A percentile compares a stretch with the other conserved stretches of the same genome.
Evolutionary conservation across 129 eudicot genomes (phyloP).

Genomic region (Pseudognaphalium luteoalbum): DNA sequence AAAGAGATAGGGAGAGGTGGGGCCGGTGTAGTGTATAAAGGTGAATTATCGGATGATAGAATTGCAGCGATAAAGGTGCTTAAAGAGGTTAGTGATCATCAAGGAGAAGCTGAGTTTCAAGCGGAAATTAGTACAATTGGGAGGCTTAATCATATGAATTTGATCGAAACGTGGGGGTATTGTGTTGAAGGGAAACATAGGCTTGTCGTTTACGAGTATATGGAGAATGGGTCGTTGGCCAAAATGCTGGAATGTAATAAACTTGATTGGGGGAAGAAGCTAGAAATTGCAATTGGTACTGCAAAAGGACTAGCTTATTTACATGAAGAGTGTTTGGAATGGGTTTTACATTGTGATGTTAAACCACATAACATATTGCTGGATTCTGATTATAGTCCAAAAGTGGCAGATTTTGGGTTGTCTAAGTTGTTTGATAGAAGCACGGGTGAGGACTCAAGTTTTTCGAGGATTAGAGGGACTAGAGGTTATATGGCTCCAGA

Average conservation of each 20-base stretch:
- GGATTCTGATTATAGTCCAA: conserved; percentile 38
- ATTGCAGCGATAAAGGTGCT: conserved; percentile 44
- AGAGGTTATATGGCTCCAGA: conserved; percentile 75
- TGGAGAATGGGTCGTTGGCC: conserved; percentile 44
- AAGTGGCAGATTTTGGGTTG: conserved; percentile 55
- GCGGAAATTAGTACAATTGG: conserved; percentile 52
- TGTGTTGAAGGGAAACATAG: conserved; percentile 49
- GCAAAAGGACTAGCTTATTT: conserved; percentile 65
- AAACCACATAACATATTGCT: conserved; percentile 53
- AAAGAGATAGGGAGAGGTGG: conserved; percentile 55
- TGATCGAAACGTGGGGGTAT: conserved; percentile 52
- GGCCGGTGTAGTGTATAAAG: conserved; percentile 46
- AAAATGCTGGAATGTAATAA: conserved; percentile 13
- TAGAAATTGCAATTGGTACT: conserved; percentile 49
- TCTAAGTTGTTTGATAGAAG: conserved; percentile 35
- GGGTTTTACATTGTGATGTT: conserved; percentile 67
- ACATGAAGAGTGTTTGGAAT: conserved; percentile 66
- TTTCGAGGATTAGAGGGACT: conserved; percentile 57
- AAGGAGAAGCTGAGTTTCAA: conserved; percentile 50
- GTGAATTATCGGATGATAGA: conserved; percentile 30
- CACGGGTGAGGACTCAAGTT: conserved; percentile 23
- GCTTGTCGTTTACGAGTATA: conserved; percentile 49
- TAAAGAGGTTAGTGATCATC: conserved; percentile 25
- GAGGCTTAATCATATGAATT: conserved; percentile 51
- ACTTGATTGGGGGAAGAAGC: conserved; percentile 45